Evolutionary conservation across 2,329 filamentous ascomycete genomes (phyloP), one percentile per base, ranked within the genome.

Genomic region (Grosmannia penicillata): DNA sequence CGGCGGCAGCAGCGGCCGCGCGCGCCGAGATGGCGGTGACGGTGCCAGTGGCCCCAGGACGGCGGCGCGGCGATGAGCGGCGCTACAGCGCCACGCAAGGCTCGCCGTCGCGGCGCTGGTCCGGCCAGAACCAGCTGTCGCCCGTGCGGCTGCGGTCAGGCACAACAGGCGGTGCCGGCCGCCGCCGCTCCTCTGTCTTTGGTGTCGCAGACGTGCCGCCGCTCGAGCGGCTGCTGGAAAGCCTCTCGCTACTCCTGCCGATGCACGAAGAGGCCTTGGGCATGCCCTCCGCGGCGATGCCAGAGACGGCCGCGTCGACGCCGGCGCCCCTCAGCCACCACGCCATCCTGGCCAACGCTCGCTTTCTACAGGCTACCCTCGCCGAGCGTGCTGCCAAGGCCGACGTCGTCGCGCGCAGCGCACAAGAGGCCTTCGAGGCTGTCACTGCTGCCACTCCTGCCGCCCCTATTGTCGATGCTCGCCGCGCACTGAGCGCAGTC

Each of bases 361-460:
- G 43, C 11, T 43, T 45, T 8, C 44, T 63, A 26, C 41, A 47
- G 2, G 50, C 55, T 1, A 49, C 49, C 0, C 47, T 69, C 3
- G 48, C 51, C 1, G 64, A 68, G 8, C 58, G 67, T 14, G 48
- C 48, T 4, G 45, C 40, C 4, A 71, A 70, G 47, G 53, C 60
- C 1, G 53, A 56, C 11, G 63, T 61, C 15, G 60, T 72, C 6
- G 56, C 58, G 2, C 53, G 49, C 5, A 63, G 58, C 43, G 56
- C 64, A 0, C 70, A 75, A 45, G 60, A 62, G 13, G 60, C 61
- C 1, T 66, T 71, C n/a, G 72, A 75, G 48, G 47, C 45, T 1
- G 53, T 52, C 0, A 55, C 62, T 0, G 54, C 56, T 1, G 50
- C 56, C 1, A 60, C 66, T 9, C 47, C 75, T 0, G 52, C 56